phyloP scores from a whole-genome alignment of 1,284 basidiomycete species.

The Apiotrichum porosum region DNA sequence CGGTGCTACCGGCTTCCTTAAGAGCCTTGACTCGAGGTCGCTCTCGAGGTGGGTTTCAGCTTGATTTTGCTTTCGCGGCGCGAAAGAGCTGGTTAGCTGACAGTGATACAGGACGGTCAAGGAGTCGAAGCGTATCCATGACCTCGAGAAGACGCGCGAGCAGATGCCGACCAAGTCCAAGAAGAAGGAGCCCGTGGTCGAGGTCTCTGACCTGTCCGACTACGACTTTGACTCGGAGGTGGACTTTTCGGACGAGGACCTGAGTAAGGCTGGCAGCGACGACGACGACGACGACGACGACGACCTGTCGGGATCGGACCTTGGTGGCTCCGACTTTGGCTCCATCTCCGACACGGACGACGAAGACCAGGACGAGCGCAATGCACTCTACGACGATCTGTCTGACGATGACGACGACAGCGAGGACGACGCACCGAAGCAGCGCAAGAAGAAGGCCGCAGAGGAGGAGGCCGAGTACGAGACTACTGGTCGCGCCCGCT shows the following conservation, averaged over 20 bases:
- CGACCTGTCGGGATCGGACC: conserved; percentile 5
- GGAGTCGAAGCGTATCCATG: conserved; percentile 47
- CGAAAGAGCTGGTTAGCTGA: background rate
- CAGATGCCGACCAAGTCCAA: conserved; percentile 32
- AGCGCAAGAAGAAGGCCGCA: conserved; percentile 25
- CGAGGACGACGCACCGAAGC: conserved; percentile 14
- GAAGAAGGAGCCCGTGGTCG: conserved; percentile 30
- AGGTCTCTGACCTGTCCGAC: conserved; percentile 30
- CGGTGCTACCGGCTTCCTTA: conserved; percentile 31
- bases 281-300: conserved; percentile 3
- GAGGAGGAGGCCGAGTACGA: conserved; percentile 46
- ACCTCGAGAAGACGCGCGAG: conserved; percentile 37
- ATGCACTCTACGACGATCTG: conserved; percentile 15
- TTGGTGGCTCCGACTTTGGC: conserved; percentile 8
- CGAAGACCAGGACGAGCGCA: conserved; percentile 16
- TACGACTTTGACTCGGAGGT: conserved; percentile 44
- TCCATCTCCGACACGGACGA: conserved; percentile 17
- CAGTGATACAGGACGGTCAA: conserved; percentile 37
- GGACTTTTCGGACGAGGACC: conserved; percentile 17
- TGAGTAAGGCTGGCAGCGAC: conserved; percentile 4
- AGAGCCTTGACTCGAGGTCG: conserved; percentile 34
- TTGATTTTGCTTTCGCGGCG: too few relatives aligned
- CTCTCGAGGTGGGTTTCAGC: conserved; percentile 36
- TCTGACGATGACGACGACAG: conserved; percentile 18
- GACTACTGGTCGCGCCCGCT: conserved; percentile 26